Base-by-base conservation (phyloP, 192 early-diverging fungal species). In the Coemansia sp. region DNA sequence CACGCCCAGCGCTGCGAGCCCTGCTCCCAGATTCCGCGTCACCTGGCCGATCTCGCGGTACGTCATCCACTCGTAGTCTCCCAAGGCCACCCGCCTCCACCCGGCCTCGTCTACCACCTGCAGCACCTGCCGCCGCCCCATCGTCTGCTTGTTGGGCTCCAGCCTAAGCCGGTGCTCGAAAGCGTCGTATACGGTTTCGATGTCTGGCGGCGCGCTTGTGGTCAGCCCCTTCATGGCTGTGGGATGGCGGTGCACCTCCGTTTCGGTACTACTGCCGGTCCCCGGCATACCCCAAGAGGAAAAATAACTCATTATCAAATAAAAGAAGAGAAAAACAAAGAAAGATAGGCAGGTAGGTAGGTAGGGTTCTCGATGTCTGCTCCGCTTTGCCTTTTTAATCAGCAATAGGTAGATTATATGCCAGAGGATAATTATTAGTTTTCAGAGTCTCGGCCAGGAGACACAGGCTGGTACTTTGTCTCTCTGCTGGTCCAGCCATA, bases 21-120 rank as follows among this genome's bases (percentile, higher is more conserved):
- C 92, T 23, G 83, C 71, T 16, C 92, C 90, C 53, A 93, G 73
- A 21, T 79, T 59, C 23, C 71, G 57, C 6, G 81, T 60, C 28
- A 70, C 63, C 23, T 81, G 65, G 53, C 63, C 71, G 57, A 83
- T 88, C 42, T 95, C 86, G 16, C 66, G 69, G 53, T 90, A 94
- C 45, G 85, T 91, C 59, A 91, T 68, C 85, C 89, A 98, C 58
- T 82, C 55, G 81, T 88, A 96, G n/a, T 61, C 73, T 12, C 86
- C 83, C 53, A 95, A 78, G 67, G 87, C 81, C 26, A 51, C 82
- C 21, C 65, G 69, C 61, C 82, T 80, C 39, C 72, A 65, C 38
- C 86, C 86, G 33, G 77, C 70, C 12, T 81, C 69, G 21, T 75
- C 59, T 87, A 70, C 51, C 83, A 71, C 75, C 19, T 79, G 60